A percentile compares a stretch with the other conserved stretches of the same genome.
Conservation (phyloP, 2,329 filamentous ascomycete species). For the Neofusicoccum cordaticola region DNA sequence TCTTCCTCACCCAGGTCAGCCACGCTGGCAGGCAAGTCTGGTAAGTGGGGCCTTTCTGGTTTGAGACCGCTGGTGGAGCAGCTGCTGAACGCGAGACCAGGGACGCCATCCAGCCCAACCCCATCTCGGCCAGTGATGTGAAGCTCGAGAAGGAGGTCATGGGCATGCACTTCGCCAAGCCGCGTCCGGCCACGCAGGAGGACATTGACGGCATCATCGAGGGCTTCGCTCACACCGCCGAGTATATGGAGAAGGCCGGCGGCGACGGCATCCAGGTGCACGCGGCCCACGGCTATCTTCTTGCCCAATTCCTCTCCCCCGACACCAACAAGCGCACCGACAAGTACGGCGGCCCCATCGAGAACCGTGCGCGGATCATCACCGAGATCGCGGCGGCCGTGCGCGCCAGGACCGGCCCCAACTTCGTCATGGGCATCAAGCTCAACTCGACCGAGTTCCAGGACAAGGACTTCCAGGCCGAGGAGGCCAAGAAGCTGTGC, state of each 20-base stretch:
- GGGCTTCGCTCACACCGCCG: constrained; percentile 59
- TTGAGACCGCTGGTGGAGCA: background rate
- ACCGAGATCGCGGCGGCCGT: constrained; percentile 33
- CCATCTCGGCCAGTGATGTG: constrained; percentile 49
- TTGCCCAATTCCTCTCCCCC: constrained; percentile 38
- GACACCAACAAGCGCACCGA: constrained; percentile 36
- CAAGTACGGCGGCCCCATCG: constrained; percentile 35
- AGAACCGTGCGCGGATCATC: constrained; percentile 35
- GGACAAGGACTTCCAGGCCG: constrained; percentile 45
- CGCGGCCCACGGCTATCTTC: constrained; percentile 37
- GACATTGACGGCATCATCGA: constrained; percentile 57
- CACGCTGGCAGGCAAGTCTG: constrained; percentile 62
- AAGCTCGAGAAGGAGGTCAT: constrained; percentile 34
- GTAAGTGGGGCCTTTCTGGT: background rate
- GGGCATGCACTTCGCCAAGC: constrained; percentile 50
- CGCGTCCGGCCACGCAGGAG: constrained; percentile 47
- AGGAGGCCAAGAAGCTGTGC: constrained; percentile 48
- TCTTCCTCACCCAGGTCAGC: constrained; percentile 59
- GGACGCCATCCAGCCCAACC: constrained; percentile 41
- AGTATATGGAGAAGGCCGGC: constrained; percentile 58
- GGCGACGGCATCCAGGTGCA: constrained; percentile 48
- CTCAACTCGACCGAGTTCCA: constrained; percentile 54
- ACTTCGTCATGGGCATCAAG: constrained; percentile 52
- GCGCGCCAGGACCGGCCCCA: constrained; percentile 26
- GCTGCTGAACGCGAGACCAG: constrained; percentile 17